Evolutionary conservation across 2,329 filamentous ascomycete genomes (phyloP).

Genomic region (Trichothecium roseum): DNA sequence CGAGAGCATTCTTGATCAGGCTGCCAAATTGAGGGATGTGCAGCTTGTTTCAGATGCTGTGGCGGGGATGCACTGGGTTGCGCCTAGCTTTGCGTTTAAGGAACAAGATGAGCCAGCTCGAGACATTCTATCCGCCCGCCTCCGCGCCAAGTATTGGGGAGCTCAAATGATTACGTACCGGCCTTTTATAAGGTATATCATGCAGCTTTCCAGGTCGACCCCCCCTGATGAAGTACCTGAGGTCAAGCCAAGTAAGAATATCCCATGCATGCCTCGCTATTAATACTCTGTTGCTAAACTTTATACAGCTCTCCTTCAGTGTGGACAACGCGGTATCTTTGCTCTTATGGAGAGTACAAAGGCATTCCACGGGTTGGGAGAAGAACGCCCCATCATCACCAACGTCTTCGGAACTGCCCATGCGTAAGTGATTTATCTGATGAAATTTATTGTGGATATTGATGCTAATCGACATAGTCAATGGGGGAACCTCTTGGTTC

Average conservation of each 20-base stretch:
- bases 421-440: constrained; percentile 55
- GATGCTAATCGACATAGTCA: constrained; percentile 46
- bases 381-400: constrained; percentile 72
- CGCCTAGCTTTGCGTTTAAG: constrained; percentile 42
- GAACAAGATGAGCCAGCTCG: constrained; percentile 60
- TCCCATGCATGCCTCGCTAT: too few species aligned
- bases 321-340: constrained; percentile 40
- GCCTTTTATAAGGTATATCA: constrained; percentile 54
- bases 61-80: constrained; percentile 35
- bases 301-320: too few species aligned
- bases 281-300: too few species aligned
- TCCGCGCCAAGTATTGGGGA: constrained; percentile 92
- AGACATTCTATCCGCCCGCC: constrained; percentile 71
- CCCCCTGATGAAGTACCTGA: too few species aligned
- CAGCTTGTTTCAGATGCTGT: constrained; percentile 32
- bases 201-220: constrained; percentile 30
- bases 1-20: constrained; percentile 15
- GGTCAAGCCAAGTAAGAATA: constrained; percentile 4
- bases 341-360: constrained; percentile 77
- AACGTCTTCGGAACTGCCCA: constrained; percentile 94
- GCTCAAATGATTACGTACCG: constrained; percentile 83
- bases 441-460: neutral
- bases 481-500: constrained; percentile 92
- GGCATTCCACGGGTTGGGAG: constrained; percentile 59
- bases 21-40: constrained; percentile 34